Conservation (phyloP, 2,329 filamentous ascomycete species). For the Ascocoryne sarcoides region DNA sequence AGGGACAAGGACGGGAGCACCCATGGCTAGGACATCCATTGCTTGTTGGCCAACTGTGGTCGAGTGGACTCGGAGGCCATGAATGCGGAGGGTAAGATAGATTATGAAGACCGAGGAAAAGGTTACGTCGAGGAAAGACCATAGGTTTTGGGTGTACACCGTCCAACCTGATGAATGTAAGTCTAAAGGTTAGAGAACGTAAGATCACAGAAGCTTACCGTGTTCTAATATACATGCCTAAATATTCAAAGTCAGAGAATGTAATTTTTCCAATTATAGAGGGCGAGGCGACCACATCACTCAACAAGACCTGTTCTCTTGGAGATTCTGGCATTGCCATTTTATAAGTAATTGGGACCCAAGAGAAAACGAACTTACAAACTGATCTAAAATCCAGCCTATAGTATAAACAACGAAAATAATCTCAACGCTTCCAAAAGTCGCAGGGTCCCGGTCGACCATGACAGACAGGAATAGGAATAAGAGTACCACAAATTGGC, state of each 20-base stretch:
- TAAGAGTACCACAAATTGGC: conserved; percentile 64
- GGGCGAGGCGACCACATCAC: too few relatives aligned
- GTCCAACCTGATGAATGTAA: conserved; percentile 34
- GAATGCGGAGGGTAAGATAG: conserved; percentile 60
- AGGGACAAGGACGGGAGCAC: conserved; percentile 67
- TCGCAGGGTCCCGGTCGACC: conserved; percentile 52
- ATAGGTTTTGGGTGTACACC: conserved; percentile 83
- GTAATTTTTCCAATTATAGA: too few relatives aligned
- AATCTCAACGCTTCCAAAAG: conserved; percentile 50
- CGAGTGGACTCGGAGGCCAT: conserved; percentile 46
- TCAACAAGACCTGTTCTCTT: too few relatives aligned
- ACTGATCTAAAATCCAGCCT: conserved; percentile 48
- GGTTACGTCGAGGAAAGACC: conserved; percentile 77
- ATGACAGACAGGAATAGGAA: conserved; percentile 64
- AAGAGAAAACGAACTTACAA: conserved; percentile 7
- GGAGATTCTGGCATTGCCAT: too few relatives aligned
- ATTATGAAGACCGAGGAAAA: conserved; percentile 64
- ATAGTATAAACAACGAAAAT: conserved; percentile 65
- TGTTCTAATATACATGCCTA: conserved; percentile 36
- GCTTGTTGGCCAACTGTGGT: conserved; percentile 51
- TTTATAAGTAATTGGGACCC: too few relatives aligned
- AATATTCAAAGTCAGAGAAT: too few relatives aligned
- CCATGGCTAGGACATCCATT: conserved; percentile 70
- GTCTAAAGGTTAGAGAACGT: too few relatives aligned
- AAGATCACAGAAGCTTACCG: conserved; percentile 25